Conservation (phyloP, 1,284 basidiomycete species). For the Xerocomus subilludens region DNA sequence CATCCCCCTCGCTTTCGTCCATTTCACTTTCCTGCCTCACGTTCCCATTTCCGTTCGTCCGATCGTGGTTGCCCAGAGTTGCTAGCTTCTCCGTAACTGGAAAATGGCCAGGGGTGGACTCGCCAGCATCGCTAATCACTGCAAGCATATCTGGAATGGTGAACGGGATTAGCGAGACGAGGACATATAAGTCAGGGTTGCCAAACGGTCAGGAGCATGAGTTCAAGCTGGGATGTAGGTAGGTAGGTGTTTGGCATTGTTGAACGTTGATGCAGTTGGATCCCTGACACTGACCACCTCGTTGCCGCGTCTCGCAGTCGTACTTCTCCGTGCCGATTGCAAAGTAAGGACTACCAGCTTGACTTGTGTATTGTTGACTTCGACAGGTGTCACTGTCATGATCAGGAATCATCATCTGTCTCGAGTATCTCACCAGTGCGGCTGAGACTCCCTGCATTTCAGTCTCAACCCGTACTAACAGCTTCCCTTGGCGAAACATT, state of each 20-base stretch:
- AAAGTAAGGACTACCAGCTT: too few species aligned
- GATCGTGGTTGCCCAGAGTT: not conserved
- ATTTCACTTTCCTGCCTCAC: constrained; percentile 14
- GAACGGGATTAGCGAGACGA: not conserved
- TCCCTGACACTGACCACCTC: too few species aligned
- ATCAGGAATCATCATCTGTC: too few species aligned
- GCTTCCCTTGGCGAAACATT: too few species aligned
- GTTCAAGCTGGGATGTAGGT: not conserved
- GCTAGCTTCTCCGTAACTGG: constrained; percentile 20
- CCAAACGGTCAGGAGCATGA: not conserved
- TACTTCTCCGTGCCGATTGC: too few species aligned
- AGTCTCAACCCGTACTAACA: too few species aligned
- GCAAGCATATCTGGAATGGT: constrained; percentile 30
- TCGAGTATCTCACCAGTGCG: too few species aligned
- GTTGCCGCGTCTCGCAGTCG: too few species aligned
- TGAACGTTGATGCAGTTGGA: not conserved
- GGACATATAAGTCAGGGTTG: constrained; percentile 34
- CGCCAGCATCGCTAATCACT: constrained; percentile 2
- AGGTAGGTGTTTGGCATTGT: constrained; percentile 5
- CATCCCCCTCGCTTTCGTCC: constrained; percentile 15
- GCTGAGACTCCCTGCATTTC: too few species aligned
- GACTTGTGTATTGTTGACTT: too few species aligned
- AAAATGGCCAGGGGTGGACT: constrained; percentile 1
- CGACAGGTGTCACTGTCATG: too few species aligned
- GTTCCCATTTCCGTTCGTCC: constrained; percentile 40